Evolutionary conservation across 495 filamentous ascomycete species (phyloP).

Genomic region (Bombardia bombarda): DNA sequence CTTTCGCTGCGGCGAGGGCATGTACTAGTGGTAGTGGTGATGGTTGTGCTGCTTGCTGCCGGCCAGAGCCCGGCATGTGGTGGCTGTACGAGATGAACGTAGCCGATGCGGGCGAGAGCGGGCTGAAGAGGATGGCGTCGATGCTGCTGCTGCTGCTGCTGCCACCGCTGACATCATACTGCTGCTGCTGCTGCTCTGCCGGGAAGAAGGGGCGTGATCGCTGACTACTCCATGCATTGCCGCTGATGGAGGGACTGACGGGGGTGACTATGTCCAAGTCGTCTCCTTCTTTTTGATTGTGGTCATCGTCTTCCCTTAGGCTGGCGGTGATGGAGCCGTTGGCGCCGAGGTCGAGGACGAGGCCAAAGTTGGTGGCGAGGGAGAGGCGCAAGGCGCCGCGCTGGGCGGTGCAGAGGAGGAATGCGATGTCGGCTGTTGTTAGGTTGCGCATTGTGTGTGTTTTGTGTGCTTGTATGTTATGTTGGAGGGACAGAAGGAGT

Average conservation of each 20-base stretch:
- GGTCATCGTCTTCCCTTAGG: neutral
- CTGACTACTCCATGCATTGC: too few relatives aligned
- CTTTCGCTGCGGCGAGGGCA: too few relatives aligned
- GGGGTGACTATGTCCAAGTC: too few relatives aligned
- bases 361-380: constrained; percentile 7
- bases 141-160: constrained; percentile 1
- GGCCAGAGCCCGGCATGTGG: too few relatives aligned
- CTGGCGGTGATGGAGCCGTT: constrained; percentile 2
- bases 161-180: neutral
- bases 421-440: constrained; percentile 13
- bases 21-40: too few relatives aligned
- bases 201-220: too few relatives aligned
- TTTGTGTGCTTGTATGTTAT: too few relatives aligned
- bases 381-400: neutral
- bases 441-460: constrained; percentile 9
- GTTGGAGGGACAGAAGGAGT: too few relatives aligned
- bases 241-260: neutral
- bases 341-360: constrained; percentile 3
- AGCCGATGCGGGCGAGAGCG: neutral
- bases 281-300: too few relatives aligned
- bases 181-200: neutral
- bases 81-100: neutral
- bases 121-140: constrained; percentile 7
- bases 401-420: constrained; percentile 12
- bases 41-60: too few relatives aligned